Evolutionary conservation across 306 rosid genomes (phyloP).

Genomic region (Quercus variabilis): DNA sequence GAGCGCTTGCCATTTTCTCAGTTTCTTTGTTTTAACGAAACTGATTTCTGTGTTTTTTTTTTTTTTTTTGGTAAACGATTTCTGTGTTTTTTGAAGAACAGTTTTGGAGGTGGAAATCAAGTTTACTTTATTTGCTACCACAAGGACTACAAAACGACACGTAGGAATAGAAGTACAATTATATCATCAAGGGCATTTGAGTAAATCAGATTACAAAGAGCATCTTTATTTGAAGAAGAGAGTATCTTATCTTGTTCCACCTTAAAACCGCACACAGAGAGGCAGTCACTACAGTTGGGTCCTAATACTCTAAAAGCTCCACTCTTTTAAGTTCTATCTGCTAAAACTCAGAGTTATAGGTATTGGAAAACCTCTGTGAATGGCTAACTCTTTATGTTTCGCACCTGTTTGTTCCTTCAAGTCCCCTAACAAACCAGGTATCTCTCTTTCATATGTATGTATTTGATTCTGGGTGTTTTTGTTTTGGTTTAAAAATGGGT

Average conservation of each 20-base stretch:
- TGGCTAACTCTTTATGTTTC: slow-evolving; percentile 57
- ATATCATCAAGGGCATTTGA: slow-evolving; percentile 24
- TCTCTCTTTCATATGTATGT: neutral
- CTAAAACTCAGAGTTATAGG: neutral
- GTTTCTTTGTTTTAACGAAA: slow-evolving; percentile 2
- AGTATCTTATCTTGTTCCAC: slow-evolving; percentile 35
- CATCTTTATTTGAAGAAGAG: neutral
- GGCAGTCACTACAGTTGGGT: slow-evolving; percentile 9
- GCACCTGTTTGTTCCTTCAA: slow-evolving; percentile 58
- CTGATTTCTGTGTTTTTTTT: neutral
- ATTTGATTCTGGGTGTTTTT: slow-evolving; percentile 11
- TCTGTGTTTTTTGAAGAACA: neutral
- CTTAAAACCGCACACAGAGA: neutral
- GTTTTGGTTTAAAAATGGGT: neutral
- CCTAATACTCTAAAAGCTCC: slow-evolving; percentile 12
- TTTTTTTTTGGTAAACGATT: no score
- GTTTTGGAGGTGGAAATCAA: neutral
- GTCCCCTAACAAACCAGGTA: slow-evolving; percentile 72
- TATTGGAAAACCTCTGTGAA: slow-evolving; percentile 19
- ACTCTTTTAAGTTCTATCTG: neutral
- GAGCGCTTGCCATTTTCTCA: slow-evolving; percentile 58
- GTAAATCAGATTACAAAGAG: neutral
- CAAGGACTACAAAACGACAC: neutral
- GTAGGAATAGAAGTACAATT: neutral
- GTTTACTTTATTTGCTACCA: neutral